phyloP scores from a whole-genome alignment of 2,329 filamentous ascomycete genomes.

The Fusarium napiforme region DNA sequence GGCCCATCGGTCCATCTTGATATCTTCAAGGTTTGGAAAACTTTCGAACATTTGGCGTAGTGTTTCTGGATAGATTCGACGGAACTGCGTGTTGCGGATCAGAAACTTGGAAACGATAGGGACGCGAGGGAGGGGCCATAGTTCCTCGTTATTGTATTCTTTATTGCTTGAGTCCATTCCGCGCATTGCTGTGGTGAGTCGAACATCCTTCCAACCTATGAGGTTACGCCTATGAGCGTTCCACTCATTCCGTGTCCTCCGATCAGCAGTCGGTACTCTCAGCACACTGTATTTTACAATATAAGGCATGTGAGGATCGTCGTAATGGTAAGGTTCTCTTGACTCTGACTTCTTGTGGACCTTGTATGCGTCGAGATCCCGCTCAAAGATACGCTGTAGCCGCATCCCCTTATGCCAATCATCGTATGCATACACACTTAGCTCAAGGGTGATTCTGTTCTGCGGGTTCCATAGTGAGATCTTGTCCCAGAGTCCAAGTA shows the following conservation, averaged over 20 bases:
- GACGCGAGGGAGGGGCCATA: neutral
- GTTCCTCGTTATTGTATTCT: no score
- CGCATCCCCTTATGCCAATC: no score
- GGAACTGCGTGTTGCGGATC: conserved; percentile 15
- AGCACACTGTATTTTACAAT: no score
- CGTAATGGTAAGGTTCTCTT: neutral
- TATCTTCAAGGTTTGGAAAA: neutral
- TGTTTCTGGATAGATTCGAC: neutral
- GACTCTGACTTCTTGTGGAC: neutral
- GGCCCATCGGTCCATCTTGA: no score
- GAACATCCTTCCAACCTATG: no score
- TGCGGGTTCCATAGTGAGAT: neutral
- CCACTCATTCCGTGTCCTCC: no score
- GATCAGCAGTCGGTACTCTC: no score
- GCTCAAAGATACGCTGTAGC: neutral
- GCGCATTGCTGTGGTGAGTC: no score
- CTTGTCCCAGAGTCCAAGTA: neutral
- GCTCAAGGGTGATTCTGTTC: neutral
- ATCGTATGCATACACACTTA: no score
- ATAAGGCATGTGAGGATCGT: neutral
- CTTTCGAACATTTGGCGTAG: neutral
- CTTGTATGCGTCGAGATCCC: accelerated
- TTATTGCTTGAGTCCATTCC: no score
- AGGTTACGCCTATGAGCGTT: no score
- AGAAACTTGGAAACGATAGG: conserved; percentile 2